phyloP scores from a whole-genome alignment of 2,329 filamentous ascomycete species.

The Alternaria sp. region DNA sequence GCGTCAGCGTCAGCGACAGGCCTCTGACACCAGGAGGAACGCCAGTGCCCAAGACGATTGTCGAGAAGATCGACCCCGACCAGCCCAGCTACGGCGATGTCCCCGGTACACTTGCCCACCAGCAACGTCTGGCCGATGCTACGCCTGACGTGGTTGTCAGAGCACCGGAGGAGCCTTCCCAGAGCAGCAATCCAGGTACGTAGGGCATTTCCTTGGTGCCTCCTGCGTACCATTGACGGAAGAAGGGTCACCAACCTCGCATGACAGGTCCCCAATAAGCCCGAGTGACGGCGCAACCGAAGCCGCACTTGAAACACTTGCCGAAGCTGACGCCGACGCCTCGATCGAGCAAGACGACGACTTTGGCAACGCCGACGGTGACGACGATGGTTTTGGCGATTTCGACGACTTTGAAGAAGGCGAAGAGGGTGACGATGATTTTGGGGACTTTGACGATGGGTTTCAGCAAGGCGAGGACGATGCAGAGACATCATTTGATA shows the following conservation, averaged over 20 bases:
- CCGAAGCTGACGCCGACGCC: conserved; percentile 6
- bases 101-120: conserved; percentile 65
- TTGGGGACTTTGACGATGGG: conserved; percentile 60
- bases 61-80: conserved; percentile 66
- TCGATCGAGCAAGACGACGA: conserved; percentile 17
- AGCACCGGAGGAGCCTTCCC: conserved; percentile 50
- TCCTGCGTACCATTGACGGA: conserved; percentile 66
- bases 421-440: conserved; percentile 53
- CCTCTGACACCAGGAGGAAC: conserved; percentile 59
- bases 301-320: not conserved
- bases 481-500: conserved; percentile 49
- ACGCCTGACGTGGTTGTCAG: conserved; percentile 64
- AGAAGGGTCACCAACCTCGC: conserved; percentile 64
- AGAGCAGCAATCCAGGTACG: conserved; percentile 64
- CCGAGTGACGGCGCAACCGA: conserved; percentile 40
- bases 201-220: conserved; percentile 49
- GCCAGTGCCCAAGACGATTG: conserved; percentile 64
- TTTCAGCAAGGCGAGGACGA: conserved; percentile 50
- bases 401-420: conserved; percentile 70
- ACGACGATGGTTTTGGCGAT: conserved; percentile 52
- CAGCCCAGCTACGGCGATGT: conserved; percentile 66
- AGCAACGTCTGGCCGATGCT: conserved; percentile 64
- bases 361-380: conserved; percentile 59
- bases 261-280: conserved; percentile 58
- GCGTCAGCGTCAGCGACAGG: conserved; percentile 53